Evolutionary conservation across 1,284 basidiomycete species (phyloP), one percentile per base, ranked within the genome.

Genomic region (Microbotryum intermedium): DNA sequence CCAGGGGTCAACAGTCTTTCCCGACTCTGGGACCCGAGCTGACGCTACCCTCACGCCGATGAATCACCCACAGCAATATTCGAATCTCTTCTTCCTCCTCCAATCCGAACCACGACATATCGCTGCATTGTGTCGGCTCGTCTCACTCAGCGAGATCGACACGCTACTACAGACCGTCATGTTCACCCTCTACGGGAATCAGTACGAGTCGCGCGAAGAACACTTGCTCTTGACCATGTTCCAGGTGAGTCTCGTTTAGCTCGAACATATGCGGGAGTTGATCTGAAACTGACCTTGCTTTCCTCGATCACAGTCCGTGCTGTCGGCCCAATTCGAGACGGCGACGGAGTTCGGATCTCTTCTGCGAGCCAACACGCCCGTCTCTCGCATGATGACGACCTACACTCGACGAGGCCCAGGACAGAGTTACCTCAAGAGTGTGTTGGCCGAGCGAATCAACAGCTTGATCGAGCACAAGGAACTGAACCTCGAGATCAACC

Each of bases 371-470:
- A 98, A 98, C 77, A 98, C 95, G 50, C 94, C 95, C 53, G 94
- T 97, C 21, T 97, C 93, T 55, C 86, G 95, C 51, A 97, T 98
- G 94, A 97, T 99, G 94, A 97, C 95, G 46, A 97, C 94, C 23
- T 99, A 98, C 77, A 97, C 94, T 51, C 87, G 95, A 59, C 86
- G 95, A 66, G 94, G 93, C 53, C 94, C 95, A 0, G 94, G 94
- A 67, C 94, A 98, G 76, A 90, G 88, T 71, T 99, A 97, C 75
- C 83, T 99, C 68, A 97, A 97, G 79, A 86, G 87, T 67, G 92
- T 97, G 39, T 80, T 99, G 53, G 90, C 94, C 16, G 93, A 97
- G 74, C 85, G 94, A 59, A 97, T 99, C 78, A 97, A 97, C 78
- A 91, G 88, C 72, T 80, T 99, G 65, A 95, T 97, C 70, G 94